Percentiles rank a stretch among this genome's conserved stretches.
Conservation (phyloP, 305 asterid species). For the Euphrasia arctica region DNA sequence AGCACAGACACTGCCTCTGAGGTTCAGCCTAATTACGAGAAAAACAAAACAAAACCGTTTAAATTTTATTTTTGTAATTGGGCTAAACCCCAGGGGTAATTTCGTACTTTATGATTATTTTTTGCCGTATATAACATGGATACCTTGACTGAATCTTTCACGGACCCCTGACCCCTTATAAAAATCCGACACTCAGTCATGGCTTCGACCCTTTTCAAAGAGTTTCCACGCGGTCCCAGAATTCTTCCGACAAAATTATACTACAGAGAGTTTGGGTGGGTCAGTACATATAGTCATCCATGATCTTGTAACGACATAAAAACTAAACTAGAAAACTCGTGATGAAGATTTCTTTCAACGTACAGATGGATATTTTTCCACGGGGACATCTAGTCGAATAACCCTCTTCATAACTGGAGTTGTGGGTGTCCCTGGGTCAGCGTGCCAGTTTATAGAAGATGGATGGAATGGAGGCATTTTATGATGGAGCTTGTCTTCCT, state of each 20-base stretch:
- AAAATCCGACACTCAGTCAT: conserved; percentile 71
- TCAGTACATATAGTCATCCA: conserved; percentile 18
- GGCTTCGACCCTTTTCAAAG: conserved; percentile 79
- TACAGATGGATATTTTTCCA: conserved; percentile 76
- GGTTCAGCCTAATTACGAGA: background rate
- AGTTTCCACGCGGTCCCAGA: conserved; percentile 84
- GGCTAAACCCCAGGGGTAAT: background rate
- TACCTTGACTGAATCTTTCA: conserved; percentile 75
- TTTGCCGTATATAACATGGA: background rate
- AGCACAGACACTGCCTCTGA: background rate
- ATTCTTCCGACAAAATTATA: conserved; percentile 87
- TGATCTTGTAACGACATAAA: conserved; percentile 3
- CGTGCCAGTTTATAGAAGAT: conserved; percentile 55
- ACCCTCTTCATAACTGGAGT: conserved; percentile 65
- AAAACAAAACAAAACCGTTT: too few species aligned
- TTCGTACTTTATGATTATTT: background rate
- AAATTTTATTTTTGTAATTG: background rate
- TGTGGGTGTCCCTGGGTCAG: conserved; percentile 45
- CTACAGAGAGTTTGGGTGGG: conserved; percentile 38
- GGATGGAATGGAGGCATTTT: conserved; percentile 57
- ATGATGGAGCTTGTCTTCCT: conserved; percentile 66
- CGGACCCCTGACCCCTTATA: conserved; percentile 78
- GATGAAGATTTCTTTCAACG: conserved; percentile 24
- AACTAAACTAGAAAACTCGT: conserved; percentile 1
- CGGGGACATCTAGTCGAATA: conserved; percentile 73